These are phyloP conservation scores for Asterella californica DNA, from an alignment of 225 moss, liverwort and hornwort species.

Conservation along the genomic window DNA sequence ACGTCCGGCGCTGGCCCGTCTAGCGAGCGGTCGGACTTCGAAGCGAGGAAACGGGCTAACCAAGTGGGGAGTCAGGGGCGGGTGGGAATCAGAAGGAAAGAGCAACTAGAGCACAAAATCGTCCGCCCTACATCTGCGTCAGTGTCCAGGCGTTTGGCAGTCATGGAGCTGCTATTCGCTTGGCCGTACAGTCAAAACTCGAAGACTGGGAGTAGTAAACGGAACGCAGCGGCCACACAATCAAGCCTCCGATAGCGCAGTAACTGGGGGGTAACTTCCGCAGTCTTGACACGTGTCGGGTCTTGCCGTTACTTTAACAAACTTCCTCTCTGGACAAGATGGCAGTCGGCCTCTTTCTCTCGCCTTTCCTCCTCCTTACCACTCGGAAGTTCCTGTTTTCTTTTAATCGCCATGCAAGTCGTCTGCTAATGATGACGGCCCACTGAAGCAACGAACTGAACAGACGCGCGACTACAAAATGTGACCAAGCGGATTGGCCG, in stretches of 20 bases:
- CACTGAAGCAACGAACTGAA: too few relatives aligned
- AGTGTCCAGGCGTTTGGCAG: neutral
- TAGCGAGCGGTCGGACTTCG: neutral
- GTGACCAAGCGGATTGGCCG: too few relatives aligned
- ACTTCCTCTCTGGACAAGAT: constrained; percentile 1
- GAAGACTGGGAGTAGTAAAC: neutral
- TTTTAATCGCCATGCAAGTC: too few relatives aligned
- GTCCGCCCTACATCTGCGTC: neutral
- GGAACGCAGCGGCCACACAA: neutral
- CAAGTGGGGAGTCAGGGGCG: neutral
- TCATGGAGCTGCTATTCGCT: neutral
- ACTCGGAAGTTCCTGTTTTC: too few relatives aligned
- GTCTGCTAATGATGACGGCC: too few relatives aligned
- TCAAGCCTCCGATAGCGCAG: neutral
- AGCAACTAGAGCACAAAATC: neutral
- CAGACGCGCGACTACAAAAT: too few relatives aligned
- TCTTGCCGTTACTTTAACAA: neutral
- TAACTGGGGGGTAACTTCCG: neutral
- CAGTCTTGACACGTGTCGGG: neutral
- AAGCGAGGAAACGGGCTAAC: neutral
- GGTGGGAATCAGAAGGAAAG: too few relatives aligned
- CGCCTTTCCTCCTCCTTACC: too few relatives aligned
- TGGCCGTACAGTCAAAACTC: neutral
- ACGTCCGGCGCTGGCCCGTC: neutral
- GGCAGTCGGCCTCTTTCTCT: neutral